A percentile compares a stretch with the other conserved stretches of the same genome.
These are phyloP conservation scores for Pyricularia sp. DNA, from an alignment of 2,329 filamentous ascomycete genomes.

Conservation along the genomic window DNA sequence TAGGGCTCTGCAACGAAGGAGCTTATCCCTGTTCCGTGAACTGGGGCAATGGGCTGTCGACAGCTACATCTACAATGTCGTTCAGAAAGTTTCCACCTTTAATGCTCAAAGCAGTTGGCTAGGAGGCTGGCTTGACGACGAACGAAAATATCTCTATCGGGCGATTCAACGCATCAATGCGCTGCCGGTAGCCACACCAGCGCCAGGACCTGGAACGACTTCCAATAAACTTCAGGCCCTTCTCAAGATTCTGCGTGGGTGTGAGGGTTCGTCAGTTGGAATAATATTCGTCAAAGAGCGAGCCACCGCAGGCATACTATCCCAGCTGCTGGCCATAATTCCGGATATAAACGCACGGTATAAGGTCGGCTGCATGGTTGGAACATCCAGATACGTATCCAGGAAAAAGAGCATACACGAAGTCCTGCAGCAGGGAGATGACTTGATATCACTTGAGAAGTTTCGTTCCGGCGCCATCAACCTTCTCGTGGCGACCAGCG, in stretches of 20 bases:
- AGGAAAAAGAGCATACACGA: slow-evolving; percentile 15
- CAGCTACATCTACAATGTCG: slow-evolving; percentile 47
- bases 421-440: slow-evolving; percentile 16
- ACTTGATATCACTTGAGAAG: slow-evolving; percentile 28
- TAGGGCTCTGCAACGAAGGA: slow-evolving; percentile 39
- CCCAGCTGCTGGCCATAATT: slow-evolving; percentile 44
- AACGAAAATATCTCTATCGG: slow-evolving; percentile 45
- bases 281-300: slow-evolving; percentile 62
- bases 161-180: slow-evolving; percentile 25
- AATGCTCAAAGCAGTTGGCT: slow-evolving; percentile 10
- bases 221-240: slow-evolving; percentile 51
- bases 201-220: slow-evolving; percentile 19
- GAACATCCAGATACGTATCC: slow-evolving; percentile 28
- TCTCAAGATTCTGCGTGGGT: slow-evolving; percentile 37
- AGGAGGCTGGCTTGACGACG: slow-evolving; percentile 36
- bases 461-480: slow-evolving; percentile 48
- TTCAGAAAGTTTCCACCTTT: slow-evolving; percentile 23
- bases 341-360: slow-evolving; percentile 36
- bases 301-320: slow-evolving; percentile 49
- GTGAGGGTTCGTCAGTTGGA: slow-evolving; percentile 36
- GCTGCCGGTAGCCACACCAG: slow-evolving; percentile 9
- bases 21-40: slow-evolving; percentile 39
- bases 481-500: slow-evolving; percentile 52
- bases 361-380: slow-evolving; percentile 45
- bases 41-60: slow-evolving; percentile 63